Base-by-base conservation (phyloP, 2,329 filamentous ascomycete species). In the Xylaria hypoxylon region DNA sequence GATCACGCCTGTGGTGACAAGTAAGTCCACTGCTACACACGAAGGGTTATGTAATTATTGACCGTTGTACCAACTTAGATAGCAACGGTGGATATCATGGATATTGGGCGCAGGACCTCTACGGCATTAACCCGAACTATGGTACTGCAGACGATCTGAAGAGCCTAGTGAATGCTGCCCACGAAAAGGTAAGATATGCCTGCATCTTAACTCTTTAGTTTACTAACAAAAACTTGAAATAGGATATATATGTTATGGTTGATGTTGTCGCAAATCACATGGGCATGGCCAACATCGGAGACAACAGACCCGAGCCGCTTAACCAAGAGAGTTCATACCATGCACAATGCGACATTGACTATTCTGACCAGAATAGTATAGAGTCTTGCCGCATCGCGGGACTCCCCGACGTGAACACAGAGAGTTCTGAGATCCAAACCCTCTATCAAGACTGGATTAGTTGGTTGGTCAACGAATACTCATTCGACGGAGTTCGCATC, bases 341-440 rank as follows among this genome's bases (percentile, higher is more conserved):
- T 74, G 50, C 83, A 1, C 86, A 84, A 72, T 92, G 90, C 77
- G 72, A 87, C 59, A 82, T 83, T 65, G 74, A 90, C 75, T 89
- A 88, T 77, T 73, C 76, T 42, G 77, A 89, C 73, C 80, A 87
- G 68, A 80, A 75, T 50, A 78, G 79, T 69, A 74, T 83, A 65
- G 80, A 84, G 69, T 70, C 78, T 64, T 91, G 89, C 79, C 86
- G 84, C 83, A 82, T 80, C 17, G 83, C 87, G n/a, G 80, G 83
- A 0, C 84, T 92, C 0, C 87, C 89, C 0, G 89, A 92, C 69
- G 76, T 92, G 13, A 79, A 86, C 62, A 92, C 89, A 0, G 82
- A 85, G 47, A 79, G 81, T 33, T 59, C 78, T 0, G 75, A 77
- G 1, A 84, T 91, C 10, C 80, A 83, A 28, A 74, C 75, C 17